phyloP scores from a whole-genome alignment of 352 stramenopile species.

The Plasmopara muralis region DNA sequence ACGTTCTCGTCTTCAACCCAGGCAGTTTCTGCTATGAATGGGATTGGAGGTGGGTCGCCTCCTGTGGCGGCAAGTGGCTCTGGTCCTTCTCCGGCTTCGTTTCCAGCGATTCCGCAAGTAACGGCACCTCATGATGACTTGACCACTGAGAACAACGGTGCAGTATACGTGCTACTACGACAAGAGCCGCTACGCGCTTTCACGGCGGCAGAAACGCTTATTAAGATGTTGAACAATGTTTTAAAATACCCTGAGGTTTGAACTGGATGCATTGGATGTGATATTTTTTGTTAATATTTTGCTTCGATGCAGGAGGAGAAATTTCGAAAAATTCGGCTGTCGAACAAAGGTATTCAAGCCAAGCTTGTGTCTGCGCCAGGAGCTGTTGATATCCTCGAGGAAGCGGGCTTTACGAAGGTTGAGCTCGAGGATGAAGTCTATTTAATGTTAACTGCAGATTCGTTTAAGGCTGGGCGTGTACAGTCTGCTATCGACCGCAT shows the following conservation, averaged over 20 bases:
- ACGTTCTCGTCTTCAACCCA: slow-evolving; percentile 62
- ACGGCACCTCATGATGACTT: slow-evolving; percentile 1
- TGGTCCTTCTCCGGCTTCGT: slow-evolving; percentile 16
- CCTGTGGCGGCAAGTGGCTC: slow-evolving; percentile 1
- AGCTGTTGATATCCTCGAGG: slow-evolving; percentile 46
- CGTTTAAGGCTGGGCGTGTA: slow-evolving; percentile 36
- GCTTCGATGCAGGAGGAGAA: slow-evolving; percentile 47
- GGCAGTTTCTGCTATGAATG: slow-evolving; percentile 47
- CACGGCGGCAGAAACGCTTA: slow-evolving; percentile 48
- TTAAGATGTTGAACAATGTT: slow-evolving; percentile 69
- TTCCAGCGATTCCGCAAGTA: slow-evolving; percentile 13
- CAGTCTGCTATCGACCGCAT: slow-evolving; percentile 50
- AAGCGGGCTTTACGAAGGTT: slow-evolving; percentile 44
- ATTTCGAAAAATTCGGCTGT: slow-evolving; percentile 58
- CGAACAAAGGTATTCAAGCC: slow-evolving; percentile 49
- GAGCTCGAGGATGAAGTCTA: slow-evolving; percentile 43
- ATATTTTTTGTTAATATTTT: slow-evolving; percentile 1
- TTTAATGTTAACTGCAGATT: slow-evolving; percentile 42
- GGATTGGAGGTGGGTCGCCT: slow-evolving; percentile 22
- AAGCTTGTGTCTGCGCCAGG: slow-evolving; percentile 57
- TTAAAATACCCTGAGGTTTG: slow-evolving; percentile 49
- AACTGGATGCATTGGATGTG: neutral
- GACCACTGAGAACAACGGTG: slow-evolving; percentile 22
- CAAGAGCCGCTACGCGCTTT: slow-evolving; percentile 48
- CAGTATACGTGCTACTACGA: slow-evolving; percentile 57